A percentile compares a stretch with the other conserved stretches of the same genome.
Evolutionary conservation across 345 rosid genomes (phyloP).

Genomic region (Melastoma malabathricum): DNA sequence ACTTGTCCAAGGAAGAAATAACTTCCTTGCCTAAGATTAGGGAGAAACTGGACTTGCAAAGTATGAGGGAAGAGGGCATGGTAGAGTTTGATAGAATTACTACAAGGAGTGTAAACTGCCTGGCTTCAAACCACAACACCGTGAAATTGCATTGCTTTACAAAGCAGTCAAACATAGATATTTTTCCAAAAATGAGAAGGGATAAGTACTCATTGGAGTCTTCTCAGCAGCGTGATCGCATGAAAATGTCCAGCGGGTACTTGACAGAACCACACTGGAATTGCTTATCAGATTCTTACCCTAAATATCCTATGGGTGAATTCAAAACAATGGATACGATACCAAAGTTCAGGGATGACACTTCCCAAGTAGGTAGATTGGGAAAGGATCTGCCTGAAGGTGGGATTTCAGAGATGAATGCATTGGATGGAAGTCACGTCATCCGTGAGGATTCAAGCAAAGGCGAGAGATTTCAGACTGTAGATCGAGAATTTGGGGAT

Average conservation of each 20-base stretch:
- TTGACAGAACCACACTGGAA: slow-evolving; percentile 12
- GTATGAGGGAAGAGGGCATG: slow-evolving; percentile 16
- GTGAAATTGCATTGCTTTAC: slow-evolving; percentile 4
- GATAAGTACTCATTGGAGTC: slow-evolving; percentile 10
- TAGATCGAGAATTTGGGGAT: slow-evolving; percentile 30
- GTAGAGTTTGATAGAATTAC: slow-evolving; percentile 15
- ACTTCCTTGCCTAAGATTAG: slow-evolving; percentile 13
- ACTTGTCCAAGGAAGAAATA: slow-evolving; percentile 11
- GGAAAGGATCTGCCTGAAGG: slow-evolving; percentile 1
- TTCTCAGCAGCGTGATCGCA: slow-evolving; percentile 9
- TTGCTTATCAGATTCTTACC: slow-evolving; percentile 13
- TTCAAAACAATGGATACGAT: background rate
- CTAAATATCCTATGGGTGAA: too few species aligned
- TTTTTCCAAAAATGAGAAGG: slow-evolving; percentile 24
- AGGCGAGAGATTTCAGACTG: slow-evolving; percentile 19
- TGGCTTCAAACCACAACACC: slow-evolving; percentile 15
- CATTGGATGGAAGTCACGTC: background rate
- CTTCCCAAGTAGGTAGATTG: background rate
- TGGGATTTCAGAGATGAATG: slow-evolving; percentile 9
- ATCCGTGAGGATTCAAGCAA: slow-evolving; percentile 12
- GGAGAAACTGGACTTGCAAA: slow-evolving; percentile 7
- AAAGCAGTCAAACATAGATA: slow-evolving; percentile 27
- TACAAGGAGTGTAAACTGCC: slow-evolving; percentile 12
- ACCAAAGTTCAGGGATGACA: slow-evolving; percentile 7
- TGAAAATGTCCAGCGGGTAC: slow-evolving; percentile 14